Base-by-base conservation (phyloP, 2,329 filamentous ascomycete genomes). In the Sarocladium brachiariae region DNA sequence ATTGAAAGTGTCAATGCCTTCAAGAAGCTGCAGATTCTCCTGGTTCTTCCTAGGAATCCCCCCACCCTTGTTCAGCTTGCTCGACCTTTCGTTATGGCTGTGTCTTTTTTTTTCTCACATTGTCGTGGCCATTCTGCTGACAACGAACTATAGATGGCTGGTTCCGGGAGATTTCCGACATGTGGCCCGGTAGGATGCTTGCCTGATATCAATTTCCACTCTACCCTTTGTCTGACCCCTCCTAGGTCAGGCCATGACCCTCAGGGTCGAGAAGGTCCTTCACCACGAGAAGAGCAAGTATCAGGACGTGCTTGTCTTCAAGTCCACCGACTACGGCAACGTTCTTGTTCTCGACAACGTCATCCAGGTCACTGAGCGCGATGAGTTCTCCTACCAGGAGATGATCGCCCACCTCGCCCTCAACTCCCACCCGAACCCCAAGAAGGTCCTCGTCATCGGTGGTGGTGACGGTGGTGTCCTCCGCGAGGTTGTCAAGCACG, bases 211-310 rank as follows among this genome's bases (percentile, higher is more conserved):
- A 34, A 55, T 14, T n/a, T 7, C 41, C 37, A 47, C 2, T 16
- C 24, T 24, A 4, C 10, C 21, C 4, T 25, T 10, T n/a, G 7
- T 47, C 50, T 48, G 39, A 52, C 19, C 24, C 47, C 38, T 35
- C 47, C 43, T 54, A 78, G 89, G 93, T 70, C 93, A 97, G 78
- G 93, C 93, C 69, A 97, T 97, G 92, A 96, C 88, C 61, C 86
- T 96, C 68, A 90, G 88, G 74, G 93, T 99, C 73, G 92, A 99
- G 71, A 89, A 96, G 78, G 85, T 99, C 65, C 80, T 99, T 56
- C 91, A 96, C 81, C 92, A 97, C 78, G 93, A 99, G 78, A 97
- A 96, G 83, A 93, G 87, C 79, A 78, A 95, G 78, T 99, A 96
- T 78, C 93, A 99, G 75, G 93, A 99, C 67, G 92, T 99, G 58